Evolutionary conservation across 2,329 filamentous ascomycete genomes (phyloP).

Genomic region (Aschersonia sp.): DNA sequence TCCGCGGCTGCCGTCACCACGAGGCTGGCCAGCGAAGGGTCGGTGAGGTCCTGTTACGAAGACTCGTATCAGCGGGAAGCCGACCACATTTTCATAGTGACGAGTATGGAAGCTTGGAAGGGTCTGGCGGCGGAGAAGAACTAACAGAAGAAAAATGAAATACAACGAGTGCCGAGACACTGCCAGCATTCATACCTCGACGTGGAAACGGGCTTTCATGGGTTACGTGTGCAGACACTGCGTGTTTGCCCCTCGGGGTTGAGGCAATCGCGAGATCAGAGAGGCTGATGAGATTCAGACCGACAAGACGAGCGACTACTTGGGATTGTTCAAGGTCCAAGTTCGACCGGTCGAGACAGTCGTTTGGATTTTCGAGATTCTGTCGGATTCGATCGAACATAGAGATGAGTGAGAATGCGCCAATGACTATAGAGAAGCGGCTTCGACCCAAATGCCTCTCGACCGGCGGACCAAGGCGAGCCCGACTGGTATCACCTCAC

Average conservation of each 20-base stretch:
- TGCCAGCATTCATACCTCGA: conserved; percentile 2
- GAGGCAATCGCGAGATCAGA: neutral
- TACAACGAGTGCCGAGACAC: neutral
- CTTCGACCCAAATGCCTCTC: neutral
- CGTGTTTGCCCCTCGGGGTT: neutral
- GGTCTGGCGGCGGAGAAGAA: no score
- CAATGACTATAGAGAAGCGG: conserved; percentile 1
- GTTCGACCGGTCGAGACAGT: conserved; percentile 5
- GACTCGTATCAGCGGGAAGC: neutral
- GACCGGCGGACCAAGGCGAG: neutral
- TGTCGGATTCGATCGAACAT: conserved; percentile 23
- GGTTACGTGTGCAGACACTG: conserved; percentile 1
- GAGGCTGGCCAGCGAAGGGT: conserved; percentile 13
- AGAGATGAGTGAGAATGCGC: conserved; percentile 9
- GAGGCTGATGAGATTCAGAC: conserved; percentile 1
- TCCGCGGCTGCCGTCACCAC: conserved; percentile 12
- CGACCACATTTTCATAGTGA: no score
- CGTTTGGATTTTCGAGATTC: conserved; percentile 13
- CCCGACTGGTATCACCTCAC: neutral
- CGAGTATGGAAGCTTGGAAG: no score
- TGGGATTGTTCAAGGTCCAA: conserved; percentile 3
- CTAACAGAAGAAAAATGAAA: no score
- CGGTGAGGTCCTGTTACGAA: neutral
- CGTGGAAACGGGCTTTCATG: neutral
- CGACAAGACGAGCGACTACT: neutral